Conservation (phyloP, 192 early-diverging fungal genomes). For the Linnemannia elongata region DNA sequence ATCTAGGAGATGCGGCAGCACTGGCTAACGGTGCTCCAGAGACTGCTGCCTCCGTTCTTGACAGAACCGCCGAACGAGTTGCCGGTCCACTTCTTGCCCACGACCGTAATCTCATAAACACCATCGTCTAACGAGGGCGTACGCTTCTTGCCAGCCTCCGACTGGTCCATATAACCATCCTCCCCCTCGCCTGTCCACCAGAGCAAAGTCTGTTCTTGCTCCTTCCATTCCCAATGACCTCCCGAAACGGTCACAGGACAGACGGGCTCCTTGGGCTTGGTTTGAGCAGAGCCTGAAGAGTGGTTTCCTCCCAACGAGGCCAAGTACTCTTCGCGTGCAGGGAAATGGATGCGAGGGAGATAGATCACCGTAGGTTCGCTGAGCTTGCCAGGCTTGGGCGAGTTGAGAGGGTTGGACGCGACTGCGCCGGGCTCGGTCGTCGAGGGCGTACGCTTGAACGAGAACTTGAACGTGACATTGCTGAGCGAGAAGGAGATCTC, state of each 20-base stretch:
- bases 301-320: slow-evolving; percentile 7
- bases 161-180: slow-evolving; percentile 4
- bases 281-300: not conserved
- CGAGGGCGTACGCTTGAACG: slow-evolving; percentile 14
- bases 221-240: slow-evolving; percentile 46
- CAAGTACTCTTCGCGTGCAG: slow-evolving; percentile 44
- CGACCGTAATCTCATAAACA: slow-evolving; percentile 49
- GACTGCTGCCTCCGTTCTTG: not conserved
- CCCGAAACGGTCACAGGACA: slow-evolving; percentile 47
- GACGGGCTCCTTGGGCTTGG: not conserved
- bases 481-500: slow-evolving; percentile 47
- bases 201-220: slow-evolving; percentile 41
- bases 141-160: slow-evolving; percentile 1
- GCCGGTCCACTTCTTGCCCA: slow-evolving; percentile 55
- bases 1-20: slow-evolving; percentile 43
- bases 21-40: slow-evolving; percentile 36
- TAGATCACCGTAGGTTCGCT: slow-evolving; percentile 62
- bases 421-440: slow-evolving; percentile 1
- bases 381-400: slow-evolving; percentile 25
- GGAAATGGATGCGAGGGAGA: slow-evolving; percentile 62
- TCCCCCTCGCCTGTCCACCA: slow-evolving; percentile 40
- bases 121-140: not conserved
- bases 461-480: slow-evolving; percentile 53
- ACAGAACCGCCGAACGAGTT: slow-evolving; percentile 15
- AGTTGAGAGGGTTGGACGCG: slow-evolving; percentile 20